Evolutionary conservation across 139 green algal genomes (phyloP).

Genomic region (Spirogloea muscicola): DNA sequence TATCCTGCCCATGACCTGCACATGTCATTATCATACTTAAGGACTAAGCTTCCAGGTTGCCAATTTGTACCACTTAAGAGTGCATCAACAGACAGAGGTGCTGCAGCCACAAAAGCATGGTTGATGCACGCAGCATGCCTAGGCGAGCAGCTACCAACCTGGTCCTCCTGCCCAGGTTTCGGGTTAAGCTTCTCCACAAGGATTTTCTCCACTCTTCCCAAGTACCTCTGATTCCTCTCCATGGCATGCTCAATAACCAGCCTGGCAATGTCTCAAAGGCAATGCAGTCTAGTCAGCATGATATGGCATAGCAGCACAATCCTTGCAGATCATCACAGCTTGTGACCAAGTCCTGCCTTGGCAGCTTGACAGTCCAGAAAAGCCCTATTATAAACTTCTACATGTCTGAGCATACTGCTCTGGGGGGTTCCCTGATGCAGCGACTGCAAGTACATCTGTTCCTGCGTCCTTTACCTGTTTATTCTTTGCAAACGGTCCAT

Average conservation of each 20-base stretch:
- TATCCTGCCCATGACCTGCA: conserved; percentile 76
- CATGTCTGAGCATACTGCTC: too few relatives aligned
- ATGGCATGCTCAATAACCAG: conserved; percentile 63
- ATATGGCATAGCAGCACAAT: too few relatives aligned
- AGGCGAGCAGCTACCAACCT: conserved; percentile 1
- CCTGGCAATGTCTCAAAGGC: too few relatives aligned
- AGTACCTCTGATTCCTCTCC: conserved; percentile 82
- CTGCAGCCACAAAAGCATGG: neutral
- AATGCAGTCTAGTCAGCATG: too few relatives aligned
- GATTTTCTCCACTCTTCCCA: conserved; percentile 64
- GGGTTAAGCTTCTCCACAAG: conserved; percentile 89
- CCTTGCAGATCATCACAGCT: too few relatives aligned
- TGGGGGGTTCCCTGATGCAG: too few relatives aligned
- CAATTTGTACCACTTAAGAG: neutral
- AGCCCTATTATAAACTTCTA: too few relatives aligned
- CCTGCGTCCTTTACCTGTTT: conserved; percentile 72
- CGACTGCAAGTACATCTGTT: too few relatives aligned
- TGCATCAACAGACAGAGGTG: neutral
- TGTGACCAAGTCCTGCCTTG: too few relatives aligned
- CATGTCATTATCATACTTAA: neutral
- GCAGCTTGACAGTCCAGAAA: too few relatives aligned
- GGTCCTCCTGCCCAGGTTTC: neutral
- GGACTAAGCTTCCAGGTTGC: neutral
- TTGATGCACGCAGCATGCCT: neutral
- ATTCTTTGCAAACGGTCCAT: conserved; percentile 85